Evolutionary conservation across 192 early-diverging fungal genomes (phyloP).

Genomic region (Paraglomus brasilianum): DNA sequence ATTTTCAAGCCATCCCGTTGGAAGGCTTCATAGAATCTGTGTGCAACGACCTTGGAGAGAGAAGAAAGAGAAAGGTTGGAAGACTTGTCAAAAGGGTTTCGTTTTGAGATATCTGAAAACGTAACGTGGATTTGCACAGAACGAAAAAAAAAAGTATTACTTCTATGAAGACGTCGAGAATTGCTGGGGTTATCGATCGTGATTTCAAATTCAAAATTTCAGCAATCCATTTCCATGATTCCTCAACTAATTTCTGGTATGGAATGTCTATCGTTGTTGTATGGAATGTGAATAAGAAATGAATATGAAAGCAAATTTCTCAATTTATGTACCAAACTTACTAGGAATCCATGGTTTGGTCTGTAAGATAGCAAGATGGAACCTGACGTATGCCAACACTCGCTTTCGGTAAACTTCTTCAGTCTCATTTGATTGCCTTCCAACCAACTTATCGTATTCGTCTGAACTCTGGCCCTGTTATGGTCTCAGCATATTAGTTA

Average conservation of each 20-base stretch:
- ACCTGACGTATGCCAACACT: constrained; percentile 63
- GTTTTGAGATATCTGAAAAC: too few relatives aligned
- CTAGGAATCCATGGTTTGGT: constrained; percentile 41
- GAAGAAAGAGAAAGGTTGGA: too few relatives aligned
- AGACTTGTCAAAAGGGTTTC: too few relatives aligned
- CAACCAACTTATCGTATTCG: constrained; percentile 41
- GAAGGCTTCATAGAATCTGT: too few relatives aligned
- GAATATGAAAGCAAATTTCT: not conserved
- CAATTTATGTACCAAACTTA: not conserved
- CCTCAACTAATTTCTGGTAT: constrained; percentile 44
- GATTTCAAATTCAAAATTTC: constrained; percentile 67
- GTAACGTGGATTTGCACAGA: too few relatives aligned
- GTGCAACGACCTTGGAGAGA: too few relatives aligned
- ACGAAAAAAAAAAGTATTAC: constrained; percentile 7
- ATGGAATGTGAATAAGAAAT: constrained; percentile 24
- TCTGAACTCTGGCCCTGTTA: constrained; percentile 31
- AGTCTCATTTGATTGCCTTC: constrained; percentile 51
- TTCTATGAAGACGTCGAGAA: constrained; percentile 66
- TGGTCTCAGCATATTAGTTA: constrained; percentile 41
- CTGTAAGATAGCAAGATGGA: constrained; percentile 71
- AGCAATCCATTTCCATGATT: constrained; percentile 75
- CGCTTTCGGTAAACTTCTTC: constrained; percentile 62
- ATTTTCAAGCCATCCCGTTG: too few relatives aligned
- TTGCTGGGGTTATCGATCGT: constrained; percentile 59
- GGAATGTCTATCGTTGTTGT: constrained; percentile 36